Base-by-base conservation (phyloP, 345 rosid species). In the Salix purpurea region DNA sequence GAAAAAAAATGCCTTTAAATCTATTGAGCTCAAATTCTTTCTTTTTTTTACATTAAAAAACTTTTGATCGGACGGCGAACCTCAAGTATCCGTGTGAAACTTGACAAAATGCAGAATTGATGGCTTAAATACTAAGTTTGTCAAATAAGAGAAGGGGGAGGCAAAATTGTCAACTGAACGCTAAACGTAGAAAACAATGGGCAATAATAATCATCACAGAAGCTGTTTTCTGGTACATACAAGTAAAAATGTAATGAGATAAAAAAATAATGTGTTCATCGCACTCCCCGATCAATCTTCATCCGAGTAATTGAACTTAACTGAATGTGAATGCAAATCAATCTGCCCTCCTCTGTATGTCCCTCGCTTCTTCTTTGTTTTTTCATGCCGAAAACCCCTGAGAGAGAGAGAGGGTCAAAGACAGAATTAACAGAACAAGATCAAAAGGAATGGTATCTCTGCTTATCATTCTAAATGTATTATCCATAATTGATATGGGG, bases 311-410 rank as follows among this genome's bases (percentile, higher is more conserved):
- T 85, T 87, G 91, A 94, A 96, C 88, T 93, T 96, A 11, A 93
- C 19, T 0, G 98, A 96, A 75, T 96, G 92, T 1, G 98, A 88
- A 0, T 93, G 84, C 74, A 87, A 81, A 86, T 93, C 98, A 67
- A 96, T 93, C 80, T 80, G 90, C 74, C 98, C 99, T 75, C 99
- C 99, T 85, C 97, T 92, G 80, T 93, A 96, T 76, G 85, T 81
- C 67, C 99, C 97, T 2, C 99, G 91, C 86, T 96, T 96, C 90
- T 96, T 94, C 91, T 96, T 94, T 9, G 97, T 96, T 91, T 93
- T 96, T 80, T 96, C 99, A 67, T 96, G 98, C 76, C 97, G 87
- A 67, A 94, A 96, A 81, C 18, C 96, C 93, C 99, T 93, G 88
- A 5, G 19, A 74, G 26, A 62, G 44, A 68, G 28, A 26, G 28